Evolutionary conservation across 139 green algal species (phyloP).

Genomic region (Edaphochlamys debaryana): DNA sequence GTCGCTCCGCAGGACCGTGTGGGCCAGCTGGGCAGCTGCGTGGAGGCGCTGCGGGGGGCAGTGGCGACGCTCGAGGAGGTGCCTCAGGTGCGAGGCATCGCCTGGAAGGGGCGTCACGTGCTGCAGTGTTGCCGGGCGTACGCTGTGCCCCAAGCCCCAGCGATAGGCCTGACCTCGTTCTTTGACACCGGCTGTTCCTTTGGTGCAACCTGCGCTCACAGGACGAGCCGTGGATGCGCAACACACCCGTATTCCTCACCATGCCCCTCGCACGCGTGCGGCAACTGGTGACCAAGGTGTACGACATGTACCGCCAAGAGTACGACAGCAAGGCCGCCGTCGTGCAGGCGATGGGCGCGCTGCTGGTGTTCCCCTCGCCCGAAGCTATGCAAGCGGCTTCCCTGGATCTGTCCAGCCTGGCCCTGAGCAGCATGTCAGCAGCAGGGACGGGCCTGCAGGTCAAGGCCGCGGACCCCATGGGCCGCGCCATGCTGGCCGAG

Average conservation of each 20-base stretch:
- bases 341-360: not conserved
- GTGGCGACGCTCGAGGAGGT: not conserved
- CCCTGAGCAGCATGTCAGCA: too few relatives aligned
- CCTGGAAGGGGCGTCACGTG: too few relatives aligned
- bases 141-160: too few relatives aligned
- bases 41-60: not conserved
- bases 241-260: conserved; percentile 16
- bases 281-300: conserved; percentile 17
- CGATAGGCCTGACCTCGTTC: too few relatives aligned
- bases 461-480: not conserved
- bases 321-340: conserved; percentile 32
- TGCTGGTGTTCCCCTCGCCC: not conserved
- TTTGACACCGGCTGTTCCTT: too few relatives aligned
- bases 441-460: too few relatives aligned
- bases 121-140: too few relatives aligned
- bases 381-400: not conserved
- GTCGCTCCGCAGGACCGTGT: conserved; percentile 24
- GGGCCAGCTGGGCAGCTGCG: not conserved
- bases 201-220: too few relatives aligned
- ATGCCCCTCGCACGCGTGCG: conserved; percentile 15
- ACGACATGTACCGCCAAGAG: conserved; percentile 19
- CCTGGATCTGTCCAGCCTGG: too few relatives aligned
- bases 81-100: conserved; percentile 10
- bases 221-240: conserved; percentile 32
- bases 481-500: conserved; percentile 11